These are phyloP conservation scores for Acer campestre DNA, from an alignment of 345 rosid genomes.

Conservation along the genomic window DNA sequence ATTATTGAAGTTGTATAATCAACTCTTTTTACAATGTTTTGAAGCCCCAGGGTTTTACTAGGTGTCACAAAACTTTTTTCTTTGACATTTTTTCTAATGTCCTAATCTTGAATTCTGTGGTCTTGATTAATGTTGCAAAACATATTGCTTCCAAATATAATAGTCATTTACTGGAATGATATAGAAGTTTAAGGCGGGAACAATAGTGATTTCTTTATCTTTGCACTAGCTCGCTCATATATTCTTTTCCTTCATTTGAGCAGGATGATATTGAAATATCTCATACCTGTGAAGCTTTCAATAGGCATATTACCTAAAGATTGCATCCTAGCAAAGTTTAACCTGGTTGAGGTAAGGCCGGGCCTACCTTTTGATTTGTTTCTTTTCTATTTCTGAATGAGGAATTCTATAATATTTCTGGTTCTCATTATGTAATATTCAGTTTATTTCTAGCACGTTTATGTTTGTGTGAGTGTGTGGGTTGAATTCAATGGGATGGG, in stretches of 20 bases:
- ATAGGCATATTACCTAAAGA: conserved; percentile 75
- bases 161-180: neutral
- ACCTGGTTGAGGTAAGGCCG: conserved; percentile 71
- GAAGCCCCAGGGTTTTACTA: neutral
- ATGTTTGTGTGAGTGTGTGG: neutral
- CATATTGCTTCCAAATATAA: neutral
- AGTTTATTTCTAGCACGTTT: neutral
- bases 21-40: neutral
- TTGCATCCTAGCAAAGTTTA: conserved; percentile 65
- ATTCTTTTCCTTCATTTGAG: conserved; percentile 16
- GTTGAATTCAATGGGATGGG: neutral
- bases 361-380: conserved; percentile 14
- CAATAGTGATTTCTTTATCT: neutral
- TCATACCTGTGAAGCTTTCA: conserved; percentile 95
- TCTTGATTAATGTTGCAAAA: neutral
- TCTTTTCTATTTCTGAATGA: conserved; percentile 9
- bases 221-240: conserved; percentile 8
- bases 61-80: neutral
- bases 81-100: neutral
- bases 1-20: neutral
- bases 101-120: neutral
- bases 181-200: neutral
- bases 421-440: neutral
- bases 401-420: neutral
- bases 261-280: conserved; percentile 95